These are phyloP conservation scores for Anaeromyces robustus DNA, from an alignment of 192 early-diverging fungal genomes.

Conservation along the genomic window DNA sequence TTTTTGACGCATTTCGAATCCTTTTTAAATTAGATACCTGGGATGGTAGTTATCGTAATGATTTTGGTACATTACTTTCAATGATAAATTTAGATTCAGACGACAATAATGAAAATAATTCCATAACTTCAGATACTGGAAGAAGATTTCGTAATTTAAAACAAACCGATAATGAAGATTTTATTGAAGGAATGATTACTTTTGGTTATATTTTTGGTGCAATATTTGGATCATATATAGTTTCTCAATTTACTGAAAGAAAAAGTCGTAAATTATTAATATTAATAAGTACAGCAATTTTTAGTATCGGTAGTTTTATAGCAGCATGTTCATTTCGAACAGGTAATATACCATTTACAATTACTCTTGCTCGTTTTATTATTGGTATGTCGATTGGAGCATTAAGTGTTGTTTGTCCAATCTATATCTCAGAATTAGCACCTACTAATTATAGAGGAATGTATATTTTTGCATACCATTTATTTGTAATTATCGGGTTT, in stretches of 20 bases:
- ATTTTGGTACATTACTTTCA: background rate
- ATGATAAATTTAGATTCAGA: background rate
- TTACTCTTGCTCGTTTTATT: slow-evolving; percentile 1
- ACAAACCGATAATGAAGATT: background rate
- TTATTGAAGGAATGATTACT: slow-evolving; percentile 3
- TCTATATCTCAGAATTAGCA: slow-evolving; percentile 5
- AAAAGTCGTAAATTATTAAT: slow-evolving; percentile 2
- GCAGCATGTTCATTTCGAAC: slow-evolving; percentile 1
- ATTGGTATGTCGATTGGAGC: background rate
- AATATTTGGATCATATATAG: background rate
- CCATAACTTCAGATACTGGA: no score
- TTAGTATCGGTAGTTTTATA: background rate
- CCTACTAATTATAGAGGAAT: background rate
- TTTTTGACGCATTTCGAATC: background rate
- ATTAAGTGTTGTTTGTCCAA: slow-evolving; percentile 1
- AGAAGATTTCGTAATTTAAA: background rate
- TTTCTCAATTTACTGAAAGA: background rate
- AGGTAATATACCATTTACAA: background rate
- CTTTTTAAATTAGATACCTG: background rate
- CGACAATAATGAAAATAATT: no score
- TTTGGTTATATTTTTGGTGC: slow-evolving; percentile 1
- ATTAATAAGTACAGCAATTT: background rate
- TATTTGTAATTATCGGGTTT: no score
- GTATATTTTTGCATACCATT: no score
- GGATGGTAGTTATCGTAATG: background rate